Evolutionary conservation across 2,329 filamentous ascomycete genomes (phyloP).

Genomic region (Xylaria sp.): DNA sequence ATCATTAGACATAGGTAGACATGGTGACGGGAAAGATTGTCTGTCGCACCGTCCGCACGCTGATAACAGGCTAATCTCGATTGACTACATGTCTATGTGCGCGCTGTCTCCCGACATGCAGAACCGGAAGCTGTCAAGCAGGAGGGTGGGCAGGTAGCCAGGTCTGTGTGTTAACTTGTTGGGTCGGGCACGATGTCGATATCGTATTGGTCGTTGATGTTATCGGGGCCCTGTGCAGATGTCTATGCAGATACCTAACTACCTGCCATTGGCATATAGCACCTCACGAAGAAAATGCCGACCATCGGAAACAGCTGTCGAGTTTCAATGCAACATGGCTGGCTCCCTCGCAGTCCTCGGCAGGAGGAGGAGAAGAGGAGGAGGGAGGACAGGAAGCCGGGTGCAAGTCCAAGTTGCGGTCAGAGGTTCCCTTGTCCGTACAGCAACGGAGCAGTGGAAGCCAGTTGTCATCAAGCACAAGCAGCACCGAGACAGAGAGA

Average conservation of each 20-base stretch:
- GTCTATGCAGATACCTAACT: conserved; percentile 2
- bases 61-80: conserved; percentile 31
- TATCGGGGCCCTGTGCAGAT: conserved; percentile 4
- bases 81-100: conserved; percentile 17
- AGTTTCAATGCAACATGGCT: conserved; percentile 17
- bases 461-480: conserved; percentile 1
- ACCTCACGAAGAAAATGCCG: conserved; percentile 17
- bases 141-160: conserved; percentile 10
- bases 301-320: conserved; percentile 11
- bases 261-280: conserved; percentile 13
- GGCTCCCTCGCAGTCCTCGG: conserved; percentile 4
- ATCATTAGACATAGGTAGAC: conserved; percentile 11
- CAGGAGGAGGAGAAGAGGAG: conserved; percentile 14
- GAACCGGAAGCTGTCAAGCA: conserved; percentile 8
- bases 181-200: conserved; percentile 1
- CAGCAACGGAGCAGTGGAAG: too few species aligned
- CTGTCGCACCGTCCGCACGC: too few species aligned
- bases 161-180: conserved; percentile 6
- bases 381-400: conserved; percentile 3
- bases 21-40: conserved; percentile 14
- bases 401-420: conserved; percentile 22
- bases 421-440: conserved; percentile 7
- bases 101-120: conserved; percentile 10
- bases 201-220: conserved; percentile 6
- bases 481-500: too few species aligned